A percentile compares a stretch with the other conserved stretches of the same genome.
These are phyloP conservation scores for Macrolepiota dolichaula DNA, from an alignment of 768 basidiomycete species.

Conservation along the genomic window DNA sequence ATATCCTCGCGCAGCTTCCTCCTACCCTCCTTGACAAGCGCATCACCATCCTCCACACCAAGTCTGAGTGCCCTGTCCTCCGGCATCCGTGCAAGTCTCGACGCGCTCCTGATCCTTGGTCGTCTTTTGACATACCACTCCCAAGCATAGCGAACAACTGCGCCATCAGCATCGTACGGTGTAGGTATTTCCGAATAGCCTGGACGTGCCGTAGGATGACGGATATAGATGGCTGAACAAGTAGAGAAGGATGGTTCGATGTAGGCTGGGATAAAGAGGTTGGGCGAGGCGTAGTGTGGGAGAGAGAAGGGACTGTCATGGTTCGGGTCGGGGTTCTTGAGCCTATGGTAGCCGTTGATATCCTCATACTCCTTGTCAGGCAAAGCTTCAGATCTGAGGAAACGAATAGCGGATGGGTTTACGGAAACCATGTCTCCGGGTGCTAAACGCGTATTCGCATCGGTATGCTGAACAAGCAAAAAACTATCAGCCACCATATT, in stretches of 20 bases:
- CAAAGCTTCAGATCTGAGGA: conserved; percentile 42
- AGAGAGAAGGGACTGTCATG: conserved; percentile 71
- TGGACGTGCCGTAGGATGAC: conserved; percentile 95
- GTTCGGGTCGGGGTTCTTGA: conserved; percentile 5
- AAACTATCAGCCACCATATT: conserved; percentile 3
- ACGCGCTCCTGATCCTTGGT: conserved; percentile 63
- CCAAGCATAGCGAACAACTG: conserved; percentile 90
- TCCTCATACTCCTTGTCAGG: conserved; percentile 32
- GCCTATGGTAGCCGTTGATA: conserved; percentile 23
- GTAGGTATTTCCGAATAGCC: conserved; percentile 95
- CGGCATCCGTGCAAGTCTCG: conserved; percentile 60
- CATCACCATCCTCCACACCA: conserved; percentile 27
- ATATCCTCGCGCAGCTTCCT: conserved; percentile 21
- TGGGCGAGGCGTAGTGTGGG: conserved; percentile 84
- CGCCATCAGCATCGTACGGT: conserved; percentile 94
- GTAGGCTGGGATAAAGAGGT: conserved; percentile 80
- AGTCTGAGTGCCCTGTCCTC: conserved; percentile 53
- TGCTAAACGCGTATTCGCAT: conserved; percentile 83
- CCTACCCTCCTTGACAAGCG: conserved; percentile 17
- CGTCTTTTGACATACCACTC: conserved; percentile 86
- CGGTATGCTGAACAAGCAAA: conserved; percentile 53
- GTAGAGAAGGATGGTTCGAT: conserved; percentile 78
- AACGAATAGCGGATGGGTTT: conserved; percentile 74
- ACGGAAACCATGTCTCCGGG: conserved; percentile 96
- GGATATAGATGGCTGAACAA: conserved; percentile 89